Evolutionary conservation across 495 filamentous ascomycete species (phyloP), one percentile per base, ranked within the genome.

Genomic region (Friedmanniomyces endolithicus): DNA sequence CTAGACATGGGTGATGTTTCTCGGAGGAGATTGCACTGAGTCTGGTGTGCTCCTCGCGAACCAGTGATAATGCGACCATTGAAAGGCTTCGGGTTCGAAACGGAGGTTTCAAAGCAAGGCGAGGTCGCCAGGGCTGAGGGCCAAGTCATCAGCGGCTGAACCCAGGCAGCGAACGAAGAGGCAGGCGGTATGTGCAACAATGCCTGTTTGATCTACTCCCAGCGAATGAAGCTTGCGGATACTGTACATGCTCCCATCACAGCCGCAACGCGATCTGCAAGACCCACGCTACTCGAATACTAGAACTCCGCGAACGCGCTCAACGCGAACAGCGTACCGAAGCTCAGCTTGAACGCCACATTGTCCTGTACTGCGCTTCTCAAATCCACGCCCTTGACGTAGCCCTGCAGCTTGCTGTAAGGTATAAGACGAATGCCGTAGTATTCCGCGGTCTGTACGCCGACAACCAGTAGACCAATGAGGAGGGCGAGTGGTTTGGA

Each of bases 371-470:
- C 67, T 3, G 79, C 75, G 1, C 74, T 74, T 23, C 73, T 65
- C 47, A 86, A n/a, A 63, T 85, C 72, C 23, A 80, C 73, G 14
- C 66, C 65, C 65, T 74, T 78, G 23, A 83, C 69, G 59, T 78
- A 81, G 50, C 73, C 70, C 56, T 84, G 79, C 50, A 87, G 56
- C n/a, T 69, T 59, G 63, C 73, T 59, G 67, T 82, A 68, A 35
- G 84, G 77, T 59, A 94, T 60, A 31, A 92, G 57, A 62, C 87
- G 80, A 58, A 90, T 81, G 16, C 88, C 88, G 56, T 83, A 83
- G 39, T 75, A 78, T 24, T 86, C 80, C 35, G 85, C 78, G 59
- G 78, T 82, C 83, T 90, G 65, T 17, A 60, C 53, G 20, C 80
- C 65, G 23, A 90, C 76, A 54, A 90, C 74, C 6, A 80, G 71